Percentiles rank a stretch among this genome's conserved stretches.
Evolutionary conservation across 306 rosid genomes (phyloP).

Genomic region (Prunus dulcis): DNA sequence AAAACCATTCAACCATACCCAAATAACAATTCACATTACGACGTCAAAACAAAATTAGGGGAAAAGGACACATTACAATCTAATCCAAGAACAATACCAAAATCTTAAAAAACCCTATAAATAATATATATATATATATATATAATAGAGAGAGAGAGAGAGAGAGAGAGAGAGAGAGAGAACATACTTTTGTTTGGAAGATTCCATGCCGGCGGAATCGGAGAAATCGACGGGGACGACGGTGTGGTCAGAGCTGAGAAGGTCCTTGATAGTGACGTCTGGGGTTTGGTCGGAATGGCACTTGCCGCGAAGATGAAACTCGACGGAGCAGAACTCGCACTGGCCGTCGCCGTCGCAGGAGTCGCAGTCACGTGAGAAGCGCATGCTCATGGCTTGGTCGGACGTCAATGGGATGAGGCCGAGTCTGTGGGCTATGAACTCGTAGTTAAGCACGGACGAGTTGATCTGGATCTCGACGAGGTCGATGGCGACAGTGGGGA

Average conservation of each 20-base stretch:
- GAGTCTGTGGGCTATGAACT: slow-evolving; percentile 90
- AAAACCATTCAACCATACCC: not conserved
- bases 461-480: slow-evolving; percentile 92
- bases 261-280: slow-evolving; percentile 85
- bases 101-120: not conserved
- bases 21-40: too few species aligned
- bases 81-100: not conserved
- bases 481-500: slow-evolving; percentile 90
- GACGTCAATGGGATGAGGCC: slow-evolving; percentile 88
- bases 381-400: slow-evolving; percentile 92
- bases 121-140: not conserved
- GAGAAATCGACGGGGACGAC: slow-evolving; percentile 85
- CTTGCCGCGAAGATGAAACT: slow-evolving; percentile 80
- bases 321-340: slow-evolving; percentile 96
- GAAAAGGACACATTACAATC: not conserved
- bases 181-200: slow-evolving; percentile 48
- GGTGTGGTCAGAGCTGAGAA: slow-evolving; percentile 77
- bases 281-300: slow-evolving; percentile 74
- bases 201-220: slow-evolving; percentile 47
- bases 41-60: too few species aligned
- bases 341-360: slow-evolving; percentile 98
- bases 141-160: not conserved
- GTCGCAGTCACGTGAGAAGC: slow-evolving; percentile 98
- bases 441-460: slow-evolving; percentile 93
- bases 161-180: not conserved